These are phyloP conservation scores for Allomyces javanicus DNA, from an alignment of 192 early-diverging fungal species.

Conservation along the genomic window DNA sequence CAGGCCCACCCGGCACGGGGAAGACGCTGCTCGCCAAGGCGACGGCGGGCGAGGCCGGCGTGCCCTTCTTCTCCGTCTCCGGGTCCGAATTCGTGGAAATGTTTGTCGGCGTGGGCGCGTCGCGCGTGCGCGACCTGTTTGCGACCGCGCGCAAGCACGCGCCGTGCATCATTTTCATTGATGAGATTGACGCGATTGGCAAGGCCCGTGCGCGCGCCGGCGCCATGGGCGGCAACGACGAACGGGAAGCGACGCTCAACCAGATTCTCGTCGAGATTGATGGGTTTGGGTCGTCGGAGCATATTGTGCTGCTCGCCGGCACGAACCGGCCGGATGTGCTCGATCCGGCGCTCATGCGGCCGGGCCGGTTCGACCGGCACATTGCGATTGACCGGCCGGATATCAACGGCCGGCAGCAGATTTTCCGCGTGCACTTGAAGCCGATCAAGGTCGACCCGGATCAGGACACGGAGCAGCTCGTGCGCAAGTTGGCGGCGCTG, in stretches of 20 bases:
- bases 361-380: slow-evolving; percentile 96
- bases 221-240: slow-evolving; percentile 86
- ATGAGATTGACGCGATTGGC: slow-evolving; percentile 98
- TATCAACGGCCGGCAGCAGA: slow-evolving; percentile 84
- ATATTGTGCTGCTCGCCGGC: slow-evolving; percentile 91
- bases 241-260: slow-evolving; percentile 92
- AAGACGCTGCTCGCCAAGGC: slow-evolving; percentile 99
- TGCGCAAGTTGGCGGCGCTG: slow-evolving; percentile 75
- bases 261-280: slow-evolving; percentile 99
- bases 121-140: slow-evolving; percentile 88
- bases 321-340: slow-evolving; percentile 95
- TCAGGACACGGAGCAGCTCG: slow-evolving; percentile 54
- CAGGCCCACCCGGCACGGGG: slow-evolving; percentile 82
- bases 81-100: slow-evolving; percentile 99
- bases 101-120: slow-evolving; percentile 96
- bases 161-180: slow-evolving; percentile 98
- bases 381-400: slow-evolving; percentile 92
- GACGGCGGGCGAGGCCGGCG: slow-evolving; percentile 95
- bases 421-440: slow-evolving; percentile 89
- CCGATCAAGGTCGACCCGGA: slow-evolving; percentile 62
- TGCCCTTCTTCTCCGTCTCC: slow-evolving; percentile 93
- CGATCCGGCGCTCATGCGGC: slow-evolving; percentile 85
- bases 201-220: slow-evolving; percentile 82
- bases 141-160: slow-evolving; percentile 90
- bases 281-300: slow-evolving; percentile 70